Evolutionary conservation across 176 grass and related monocot genomes (phyloP).

Genomic region (barley (Hordeum vulgare)): MorexV3_pseudomolecules_assembly NC_058524.1:605163412-605163911

Average conservation of each 20-base stretch:
- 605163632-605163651: slow-evolving; percentile 88
- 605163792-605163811: slow-evolving; percentile 67
- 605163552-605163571: slow-evolving; percentile 88
- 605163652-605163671: slow-evolving; percentile 73
- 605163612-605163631: slow-evolving; percentile 79
- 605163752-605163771: slow-evolving; percentile 42
- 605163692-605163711: slow-evolving; percentile 48
- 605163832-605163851: neutral
- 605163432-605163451: too few relatives aligned
- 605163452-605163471: too few relatives aligned
- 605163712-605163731: slow-evolving; percentile 70
- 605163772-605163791: slow-evolving; percentile 32
- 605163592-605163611: slow-evolving; percentile 72
- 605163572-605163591: slow-evolving; percentile 71
- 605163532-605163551: slow-evolving; percentile 53
- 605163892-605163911: neutral
- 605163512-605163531: too few relatives aligned
- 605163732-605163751: slow-evolving; percentile 70
- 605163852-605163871: slow-evolving; percentile 12
- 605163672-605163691: slow-evolving; percentile 90
- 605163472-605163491: too few relatives aligned
- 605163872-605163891: neutral
- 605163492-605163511: too few relatives aligned
- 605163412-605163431: too few relatives aligned
- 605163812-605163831: slow-evolving; percentile 17